phyloP scores from a whole-genome alignment of 768 basidiomycete genomes.

The Pulveroboletus ravenelii region DNA sequence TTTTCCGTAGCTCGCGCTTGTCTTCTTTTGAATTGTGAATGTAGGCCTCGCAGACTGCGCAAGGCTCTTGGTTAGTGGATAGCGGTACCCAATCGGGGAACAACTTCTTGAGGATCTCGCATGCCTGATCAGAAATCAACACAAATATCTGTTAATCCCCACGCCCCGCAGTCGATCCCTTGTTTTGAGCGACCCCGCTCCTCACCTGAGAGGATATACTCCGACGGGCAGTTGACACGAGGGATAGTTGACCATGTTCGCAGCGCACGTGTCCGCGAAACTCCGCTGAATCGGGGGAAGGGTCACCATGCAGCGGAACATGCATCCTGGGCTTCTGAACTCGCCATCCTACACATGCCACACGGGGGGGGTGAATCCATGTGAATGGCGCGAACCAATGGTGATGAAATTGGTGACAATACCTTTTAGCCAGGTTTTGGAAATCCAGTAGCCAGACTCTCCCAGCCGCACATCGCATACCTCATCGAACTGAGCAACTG shows the following conservation, averaged over 20 bases:
- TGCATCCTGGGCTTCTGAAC: slow-evolving; percentile 76
- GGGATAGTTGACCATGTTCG: slow-evolving; percentile 61
- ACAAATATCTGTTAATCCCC: slow-evolving; percentile 13
- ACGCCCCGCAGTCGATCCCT: slow-evolving; percentile 9
- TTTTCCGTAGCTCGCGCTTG: slow-evolving; percentile 56
- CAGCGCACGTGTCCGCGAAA: slow-evolving; percentile 62
- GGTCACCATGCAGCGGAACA: slow-evolving; percentile 49
- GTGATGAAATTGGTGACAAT: slow-evolving; percentile 7
- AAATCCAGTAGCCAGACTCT: slow-evolving; percentile 60
- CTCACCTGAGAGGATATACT: slow-evolving; percentile 60
- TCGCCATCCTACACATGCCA: slow-evolving; percentile 59
- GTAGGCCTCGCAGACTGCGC: slow-evolving; percentile 58
- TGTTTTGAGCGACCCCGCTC: slow-evolving; percentile 3
- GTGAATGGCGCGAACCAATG: slow-evolving; percentile 11
- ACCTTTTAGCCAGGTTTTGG: slow-evolving; percentile 79
- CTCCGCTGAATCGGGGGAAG: slow-evolving; percentile 56
- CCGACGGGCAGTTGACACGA: slow-evolving; percentile 51
- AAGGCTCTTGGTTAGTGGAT: slow-evolving; percentile 46
- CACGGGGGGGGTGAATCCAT: neutral
- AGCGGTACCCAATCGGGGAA: slow-evolving; percentile 66
- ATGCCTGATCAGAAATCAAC: slow-evolving; percentile 43
- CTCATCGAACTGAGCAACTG: slow-evolving; percentile 57
- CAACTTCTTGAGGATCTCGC: slow-evolving; percentile 45
- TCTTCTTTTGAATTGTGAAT: slow-evolving; percentile 55
- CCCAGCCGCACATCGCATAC: slow-evolving; percentile 42